Conservation (phyloP, 2,329 filamentous ascomycete genomes). For the Tolypocladium paradoxum region DNA sequence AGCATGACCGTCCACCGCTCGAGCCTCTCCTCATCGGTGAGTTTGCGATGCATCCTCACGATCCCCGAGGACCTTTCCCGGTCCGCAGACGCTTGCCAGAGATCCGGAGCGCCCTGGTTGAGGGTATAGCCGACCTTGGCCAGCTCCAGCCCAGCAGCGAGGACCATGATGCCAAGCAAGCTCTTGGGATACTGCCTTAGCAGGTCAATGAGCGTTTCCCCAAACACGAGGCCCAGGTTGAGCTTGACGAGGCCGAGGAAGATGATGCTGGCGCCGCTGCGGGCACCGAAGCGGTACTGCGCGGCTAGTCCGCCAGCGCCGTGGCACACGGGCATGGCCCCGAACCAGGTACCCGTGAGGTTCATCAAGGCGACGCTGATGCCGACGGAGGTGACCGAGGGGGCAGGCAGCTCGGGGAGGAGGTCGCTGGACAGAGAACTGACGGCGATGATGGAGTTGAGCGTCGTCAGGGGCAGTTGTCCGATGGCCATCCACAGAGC, state of each 20-base stretch:
- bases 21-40: slow-evolving; percentile 57
- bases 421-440: slow-evolving; percentile 69
- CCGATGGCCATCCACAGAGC: slow-evolving; percentile 57
- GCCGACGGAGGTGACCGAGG: slow-evolving; percentile 66
- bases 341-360: slow-evolving; percentile 77
- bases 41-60: slow-evolving; percentile 34
- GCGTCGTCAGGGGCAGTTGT: slow-evolving; percentile 79
- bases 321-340: slow-evolving; percentile 91
- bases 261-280: slow-evolving; percentile 75
- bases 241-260: slow-evolving; percentile 70
- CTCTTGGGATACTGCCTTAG: slow-evolving; percentile 64
- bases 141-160: slow-evolving; percentile 80
- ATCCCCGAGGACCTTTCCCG: slow-evolving; percentile 21
- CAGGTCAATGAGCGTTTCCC: slow-evolving; percentile 60
- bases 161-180: slow-evolving; percentile 76
- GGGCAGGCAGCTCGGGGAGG: slow-evolving; percentile 55
- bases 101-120: slow-evolving; percentile 56
- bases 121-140: slow-evolving; percentile 75
- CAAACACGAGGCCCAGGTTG: slow-evolving; percentile 62
- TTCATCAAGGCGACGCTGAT: slow-evolving; percentile 79
- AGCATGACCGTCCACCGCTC: slow-evolving; percentile 86
- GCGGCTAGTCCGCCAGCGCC: slow-evolving; percentile 84
- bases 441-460: slow-evolving; percentile 89
- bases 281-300: slow-evolving; percentile 83
- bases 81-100: slow-evolving; percentile 44